Evolutionary conservation across 164 flowering plant genomes (phyloP).

Genomic region (Vitis amurensis): DNA sequence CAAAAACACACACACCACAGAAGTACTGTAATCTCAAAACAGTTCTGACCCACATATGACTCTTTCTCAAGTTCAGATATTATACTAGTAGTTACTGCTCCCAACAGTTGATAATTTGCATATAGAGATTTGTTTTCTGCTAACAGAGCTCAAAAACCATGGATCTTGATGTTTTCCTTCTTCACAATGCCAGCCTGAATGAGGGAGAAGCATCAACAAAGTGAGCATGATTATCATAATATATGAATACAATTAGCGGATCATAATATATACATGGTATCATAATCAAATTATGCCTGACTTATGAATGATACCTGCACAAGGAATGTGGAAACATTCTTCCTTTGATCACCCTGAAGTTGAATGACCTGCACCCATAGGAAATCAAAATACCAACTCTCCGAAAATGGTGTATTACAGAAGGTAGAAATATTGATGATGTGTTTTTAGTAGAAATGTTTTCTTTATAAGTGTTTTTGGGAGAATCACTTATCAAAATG

Average conservation of each 20-base stretch:
- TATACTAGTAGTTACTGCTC: too few relatives aligned
- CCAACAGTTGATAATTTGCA: background rate
- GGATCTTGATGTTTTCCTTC: slow-evolving; percentile 45
- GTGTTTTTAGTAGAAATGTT: too few relatives aligned
- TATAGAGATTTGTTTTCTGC: background rate
- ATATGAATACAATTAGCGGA: too few relatives aligned
- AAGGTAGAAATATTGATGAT: too few relatives aligned
- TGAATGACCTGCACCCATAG: slow-evolving; percentile 51
- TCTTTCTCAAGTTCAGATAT: background rate
- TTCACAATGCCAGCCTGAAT: slow-evolving; percentile 45
- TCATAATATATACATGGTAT: too few relatives aligned
- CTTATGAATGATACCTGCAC: slow-evolving; percentile 37
- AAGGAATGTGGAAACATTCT: slow-evolving; percentile 63
- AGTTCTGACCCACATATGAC: too few relatives aligned
- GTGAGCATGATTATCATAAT: background rate
- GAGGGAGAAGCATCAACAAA: background rate
- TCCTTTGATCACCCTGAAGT: slow-evolving; percentile 64
- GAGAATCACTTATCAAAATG: too few relatives aligned
- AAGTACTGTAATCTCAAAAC: background rate
- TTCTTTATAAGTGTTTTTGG: too few relatives aligned
- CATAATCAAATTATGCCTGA: background rate
- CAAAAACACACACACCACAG: background rate
- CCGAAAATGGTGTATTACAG: too few relatives aligned
- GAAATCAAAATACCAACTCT: too few relatives aligned
- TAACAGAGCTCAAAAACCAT: slow-evolving; percentile 30